Conservation (phyloP, 805 yeast genomes). For the Zygosaccharomyces siamensis region DNA sequence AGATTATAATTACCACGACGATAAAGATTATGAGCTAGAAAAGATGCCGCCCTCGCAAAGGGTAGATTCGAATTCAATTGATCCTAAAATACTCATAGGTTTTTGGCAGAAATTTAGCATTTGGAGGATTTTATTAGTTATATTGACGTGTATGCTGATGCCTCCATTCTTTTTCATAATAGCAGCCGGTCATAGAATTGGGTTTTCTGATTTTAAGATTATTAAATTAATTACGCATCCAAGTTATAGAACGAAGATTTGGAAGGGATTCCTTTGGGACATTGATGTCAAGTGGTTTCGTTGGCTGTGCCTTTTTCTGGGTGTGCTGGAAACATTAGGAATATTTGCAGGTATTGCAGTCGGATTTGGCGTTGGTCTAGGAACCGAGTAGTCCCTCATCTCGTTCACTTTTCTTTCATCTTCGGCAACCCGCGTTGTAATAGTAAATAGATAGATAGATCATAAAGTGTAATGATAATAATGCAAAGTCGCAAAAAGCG, state of each 20-base stretch:
- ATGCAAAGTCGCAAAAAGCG: not conserved
- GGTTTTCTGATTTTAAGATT: slow-evolving; percentile 23
- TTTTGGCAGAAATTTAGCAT: slow-evolving; percentile 13
- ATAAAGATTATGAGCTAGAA: not conserved
- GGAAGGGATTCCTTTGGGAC: slow-evolving; percentile 33
- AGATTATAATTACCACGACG: not conserved
- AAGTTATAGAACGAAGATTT: slow-evolving; percentile 23
- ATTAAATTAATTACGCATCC: slow-evolving; percentile 27
- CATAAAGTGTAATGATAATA: no score
- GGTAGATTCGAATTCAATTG: slow-evolving; percentile 21
- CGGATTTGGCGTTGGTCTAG: slow-evolving; percentile 44
- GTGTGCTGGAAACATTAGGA: slow-evolving; percentile 23
- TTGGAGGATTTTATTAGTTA: slow-evolving; percentile 15
- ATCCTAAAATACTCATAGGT: not conserved
- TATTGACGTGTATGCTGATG: slow-evolving; percentile 19
- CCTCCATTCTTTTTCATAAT: slow-evolving; percentile 33
- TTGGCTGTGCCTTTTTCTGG: slow-evolving; percentile 32
- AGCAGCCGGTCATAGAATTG: slow-evolving; percentile 21
- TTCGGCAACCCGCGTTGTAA: slow-evolving; percentile 1
- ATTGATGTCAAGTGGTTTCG: slow-evolving; percentile 29
- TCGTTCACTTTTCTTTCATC: not conserved
- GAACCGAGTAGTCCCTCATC: not conserved
- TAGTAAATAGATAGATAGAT: not conserved
- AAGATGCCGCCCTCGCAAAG: slow-evolving; percentile 22
- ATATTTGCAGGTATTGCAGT: slow-evolving; percentile 42